phyloP scores from a whole-genome alignment of 1,284 basidiomycete genomes.

The Naganishia sp. region DNA sequence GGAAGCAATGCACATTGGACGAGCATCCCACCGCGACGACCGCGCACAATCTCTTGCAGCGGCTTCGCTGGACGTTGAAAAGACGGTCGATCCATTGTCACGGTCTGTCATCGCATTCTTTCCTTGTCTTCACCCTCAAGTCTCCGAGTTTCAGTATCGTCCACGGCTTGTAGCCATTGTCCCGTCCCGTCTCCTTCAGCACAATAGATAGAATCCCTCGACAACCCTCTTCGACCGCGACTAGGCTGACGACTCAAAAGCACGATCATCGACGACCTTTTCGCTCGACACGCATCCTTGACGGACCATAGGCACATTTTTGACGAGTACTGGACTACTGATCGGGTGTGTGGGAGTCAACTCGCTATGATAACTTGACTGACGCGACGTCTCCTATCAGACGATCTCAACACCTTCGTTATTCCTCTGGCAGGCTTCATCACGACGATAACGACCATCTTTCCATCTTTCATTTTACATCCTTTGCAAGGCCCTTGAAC shows the following conservation, averaged over 20 bases:
- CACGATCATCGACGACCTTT: constrained; percentile 7
- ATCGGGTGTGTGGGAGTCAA: not conserved
- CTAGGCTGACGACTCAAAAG: not conserved
- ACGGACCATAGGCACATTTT: constrained; percentile 14
- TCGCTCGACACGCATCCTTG: constrained; percentile 17
- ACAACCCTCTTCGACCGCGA: not conserved
- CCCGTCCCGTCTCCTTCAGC: constrained; percentile 8
- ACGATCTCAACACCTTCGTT: constrained; percentile 25
- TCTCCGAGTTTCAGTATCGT: constrained; percentile 2
- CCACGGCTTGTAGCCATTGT: constrained; percentile 2
- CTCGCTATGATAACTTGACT: not conserved
- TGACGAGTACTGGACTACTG: not conserved
- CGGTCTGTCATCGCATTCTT: not conserved
- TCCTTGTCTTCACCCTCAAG: constrained; percentile 14
- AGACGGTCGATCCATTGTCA: not conserved
- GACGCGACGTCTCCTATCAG: not conserved
- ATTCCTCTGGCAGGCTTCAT: constrained; percentile 8
- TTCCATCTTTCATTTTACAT: not conserved
- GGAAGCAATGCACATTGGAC: constrained; percentile 1
- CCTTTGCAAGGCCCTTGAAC: constrained; percentile 24
- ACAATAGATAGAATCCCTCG: constrained; percentile 24
- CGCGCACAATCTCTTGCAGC: not conserved
- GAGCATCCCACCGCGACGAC: not conserved
- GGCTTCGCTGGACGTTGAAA: not conserved
- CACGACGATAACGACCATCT: constrained; percentile 16